A percentile compares a stretch with the other conserved stretches of the same genome.
These are phyloP conservation scores for Geranomyces michiganensis DNA, from an alignment of 192 early-diverging fungal genomes.

Conservation along the genomic window DNA sequence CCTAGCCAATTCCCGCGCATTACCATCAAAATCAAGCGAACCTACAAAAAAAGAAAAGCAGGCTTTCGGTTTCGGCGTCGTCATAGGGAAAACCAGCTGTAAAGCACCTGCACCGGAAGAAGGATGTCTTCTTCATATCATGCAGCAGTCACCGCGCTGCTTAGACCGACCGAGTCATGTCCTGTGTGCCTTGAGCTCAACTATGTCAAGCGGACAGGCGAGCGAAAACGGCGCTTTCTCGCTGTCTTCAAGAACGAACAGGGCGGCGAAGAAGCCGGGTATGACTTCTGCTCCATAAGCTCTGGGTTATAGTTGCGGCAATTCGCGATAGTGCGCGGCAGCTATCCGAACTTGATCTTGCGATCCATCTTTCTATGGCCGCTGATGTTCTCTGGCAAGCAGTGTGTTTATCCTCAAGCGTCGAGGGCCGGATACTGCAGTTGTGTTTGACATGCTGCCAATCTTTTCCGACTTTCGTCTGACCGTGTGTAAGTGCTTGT, in stretches of 20 bases:
- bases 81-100: too few species aligned
- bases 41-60: too few species aligned
- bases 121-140: too few species aligned
- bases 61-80: too few species aligned
- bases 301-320: too few species aligned
- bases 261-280: conserved; percentile 39
- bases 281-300: too few species aligned
- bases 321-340: too few species aligned
- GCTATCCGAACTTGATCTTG: too few species aligned
- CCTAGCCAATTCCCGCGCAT: too few species aligned
- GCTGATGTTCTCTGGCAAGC: background rate
- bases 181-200: conserved; percentile 18
- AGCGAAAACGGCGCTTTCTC: conserved; percentile 27
- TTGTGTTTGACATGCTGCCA: conserved; percentile 23
- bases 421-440: conserved; percentile 7
- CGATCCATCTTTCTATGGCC: too few species aligned
- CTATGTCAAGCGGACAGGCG: conserved; percentile 26
- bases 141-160: conserved; percentile 25
- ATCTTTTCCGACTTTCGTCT: conserved; percentile 35
- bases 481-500: conserved; percentile 27
- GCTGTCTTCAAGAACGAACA: conserved; percentile 29
- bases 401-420: conserved; percentile 32
- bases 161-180: conserved; percentile 31
- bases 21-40: too few species aligned
- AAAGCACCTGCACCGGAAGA: too few species aligned